Evolutionary conservation across 805 yeast genomes (phyloP), one percentile per base, ranked within the genome.

Genomic region (Pichia sporocuriosa): DNA sequence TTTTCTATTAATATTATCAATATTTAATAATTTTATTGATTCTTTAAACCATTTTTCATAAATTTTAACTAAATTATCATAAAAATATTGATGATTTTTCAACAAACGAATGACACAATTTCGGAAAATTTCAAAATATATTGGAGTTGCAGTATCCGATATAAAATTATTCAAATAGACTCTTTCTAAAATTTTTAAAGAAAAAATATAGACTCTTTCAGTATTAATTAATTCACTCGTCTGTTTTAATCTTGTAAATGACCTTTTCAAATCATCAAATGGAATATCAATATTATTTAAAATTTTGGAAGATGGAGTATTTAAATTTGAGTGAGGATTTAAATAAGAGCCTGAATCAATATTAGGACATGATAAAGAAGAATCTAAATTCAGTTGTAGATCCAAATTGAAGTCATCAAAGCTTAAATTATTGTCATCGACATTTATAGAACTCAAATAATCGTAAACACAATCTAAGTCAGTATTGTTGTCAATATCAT

Each of bases 151-250:
- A 26, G 55, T 53, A 27, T 58, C 59, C 8, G 52, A 51, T 20
- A 66, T 53, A 10, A 70, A 51, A 2, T 72, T 63, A 8, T 63
- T 66, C 4, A 73, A 50, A 45, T 74, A 77, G 28, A 61, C 65
- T n/a, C 62, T 65, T 6, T 63, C 58, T 16, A 77, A 55, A 46
- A 71, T 55, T 29, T 60, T 62, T 36, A 77, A 53, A 1, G 73
- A 68, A 33, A 61, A 59, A n/a, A 75, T 54, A 50, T 73, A 77
- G 1, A 58, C 59, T 21, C 61, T 64, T 49, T 77, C 84, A 11
- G 75, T 74, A 12, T 64, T 65, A 0, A 70, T 40, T 5, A 77
- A 52, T 51, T 77, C 84, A 42, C 71, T 57, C 22, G 61, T 49
- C 40, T 56, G 62, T 35, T 59, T 58, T 27, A 52, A 54, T 35